Evolutionary conservation across 495 filamentous ascomycete species (phyloP).

Genomic region (Evansstolkia leycettana): DNA sequence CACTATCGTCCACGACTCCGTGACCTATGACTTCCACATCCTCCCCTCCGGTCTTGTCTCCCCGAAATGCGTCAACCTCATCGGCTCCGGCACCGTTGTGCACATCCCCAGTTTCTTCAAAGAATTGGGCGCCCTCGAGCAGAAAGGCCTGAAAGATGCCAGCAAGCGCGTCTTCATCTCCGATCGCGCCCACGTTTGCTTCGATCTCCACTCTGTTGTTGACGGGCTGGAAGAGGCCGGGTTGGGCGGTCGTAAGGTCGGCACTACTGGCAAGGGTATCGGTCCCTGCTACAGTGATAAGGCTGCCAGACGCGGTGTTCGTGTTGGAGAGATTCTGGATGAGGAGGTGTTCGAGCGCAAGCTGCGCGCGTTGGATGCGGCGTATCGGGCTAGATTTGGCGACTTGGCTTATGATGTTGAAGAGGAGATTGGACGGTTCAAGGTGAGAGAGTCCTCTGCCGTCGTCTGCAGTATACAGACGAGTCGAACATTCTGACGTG

Average conservation of each 20-base stretch:
- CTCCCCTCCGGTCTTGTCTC: slow-evolving; percentile 64
- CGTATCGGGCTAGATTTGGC: slow-evolving; percentile 64
- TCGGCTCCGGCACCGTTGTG: slow-evolving; percentile 76
- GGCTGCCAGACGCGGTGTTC: slow-evolving; percentile 60
- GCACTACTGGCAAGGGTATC: slow-evolving; percentile 53
- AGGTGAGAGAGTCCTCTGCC: too few species aligned
- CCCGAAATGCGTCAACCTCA: slow-evolving; percentile 65
- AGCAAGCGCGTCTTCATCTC: slow-evolving; percentile 63
- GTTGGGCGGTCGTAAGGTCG: slow-evolving; percentile 51
- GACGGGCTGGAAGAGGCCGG: slow-evolving; percentile 74
- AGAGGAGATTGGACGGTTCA: slow-evolving; percentile 61
- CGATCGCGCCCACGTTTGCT: slow-evolving; percentile 71
- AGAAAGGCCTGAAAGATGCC: slow-evolving; percentile 56
- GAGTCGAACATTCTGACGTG: neutral
- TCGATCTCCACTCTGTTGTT: slow-evolving; percentile 71
- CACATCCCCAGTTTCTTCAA: slow-evolving; percentile 82
- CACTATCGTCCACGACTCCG: slow-evolving; percentile 48
- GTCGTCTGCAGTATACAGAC: too few species aligned
- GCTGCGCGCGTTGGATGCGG: slow-evolving; percentile 49
- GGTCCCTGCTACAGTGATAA: slow-evolving; percentile 78
- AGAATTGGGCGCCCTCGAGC: slow-evolving; percentile 59
- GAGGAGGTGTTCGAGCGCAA: slow-evolving; percentile 61
- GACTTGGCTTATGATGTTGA: slow-evolving; percentile 68
- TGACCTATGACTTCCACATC: slow-evolving; percentile 62
- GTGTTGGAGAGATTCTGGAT: slow-evolving; percentile 66